Base-by-base conservation (phyloP, 352 stramenopile genomes). In the Phytophthora tentaculata region DNA sequence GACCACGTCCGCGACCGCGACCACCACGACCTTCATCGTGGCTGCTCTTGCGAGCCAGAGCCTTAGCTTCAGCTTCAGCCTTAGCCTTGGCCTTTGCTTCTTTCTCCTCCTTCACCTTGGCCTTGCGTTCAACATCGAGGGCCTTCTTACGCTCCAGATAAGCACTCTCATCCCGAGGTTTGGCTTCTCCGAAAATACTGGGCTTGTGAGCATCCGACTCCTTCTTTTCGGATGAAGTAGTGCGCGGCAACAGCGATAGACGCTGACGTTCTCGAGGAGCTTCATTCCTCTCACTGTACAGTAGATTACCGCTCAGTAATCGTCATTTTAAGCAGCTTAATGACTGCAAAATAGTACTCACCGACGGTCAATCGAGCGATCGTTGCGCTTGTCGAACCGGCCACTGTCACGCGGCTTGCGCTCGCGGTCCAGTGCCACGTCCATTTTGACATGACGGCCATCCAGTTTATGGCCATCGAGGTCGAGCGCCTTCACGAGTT, bases 101-200 rank as follows among this genome's bases (percentile, higher is more conserved):
- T 48, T 71, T 77, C 47, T 53, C 56, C 64, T 72, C 64, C 60
- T 85, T 82, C 6, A 53, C 64, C 59, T 77, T 77, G 2, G 65
- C 59, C 69, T 76, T 73, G 29, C 60, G 62, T 57, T 84, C 76
- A 24, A 35, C 28, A 19, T 56, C 29, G 22, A 56, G 29, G 13
- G 29, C 50, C 47, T 87, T 91, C 74, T 89, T 86, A 39, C 84
- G 86, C 64, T 92, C 86, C 12, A 78, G 72, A 61, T 93, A 91
- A 54, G 72, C 81, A 8, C 53, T 29, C 41, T 95, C 87, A 39
- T 95, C 88, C 29, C 85, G 88, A 3, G 89, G 87, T 73, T 95
- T 96, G 19, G 89, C 89, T n/a, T 94, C 80, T 16, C 89, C 89
- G 54, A 96, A 96, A 56, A 91, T 89, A 68, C 72, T 94, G 19